phyloP scores from a whole-genome alignment of 495 filamentous ascomycete species.

The Aspergillus asperescens region DNA sequence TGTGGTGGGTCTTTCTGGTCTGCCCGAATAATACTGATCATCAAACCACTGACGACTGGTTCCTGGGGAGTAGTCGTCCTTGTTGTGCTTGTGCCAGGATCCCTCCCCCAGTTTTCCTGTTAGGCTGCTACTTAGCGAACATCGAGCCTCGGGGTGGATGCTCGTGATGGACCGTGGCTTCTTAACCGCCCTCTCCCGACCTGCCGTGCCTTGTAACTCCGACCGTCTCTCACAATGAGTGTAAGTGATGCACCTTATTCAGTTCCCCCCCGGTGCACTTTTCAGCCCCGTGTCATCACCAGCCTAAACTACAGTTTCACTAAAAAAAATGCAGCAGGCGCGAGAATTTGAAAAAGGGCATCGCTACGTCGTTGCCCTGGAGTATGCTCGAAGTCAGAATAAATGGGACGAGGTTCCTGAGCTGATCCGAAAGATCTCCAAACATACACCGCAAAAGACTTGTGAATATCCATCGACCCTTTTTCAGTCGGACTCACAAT shows the following conservation, averaged over 20 bases:
- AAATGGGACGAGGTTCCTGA: constrained; percentile 89
- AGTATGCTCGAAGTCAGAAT: constrained; percentile 79
- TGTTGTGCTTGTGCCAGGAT: background rate
- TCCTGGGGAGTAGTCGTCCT: constrained; percentile 6
- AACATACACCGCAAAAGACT: constrained; percentile 80
- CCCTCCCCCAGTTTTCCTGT: background rate
- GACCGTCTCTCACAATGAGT: constrained; percentile 31
- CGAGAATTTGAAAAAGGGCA: constrained; percentile 61
- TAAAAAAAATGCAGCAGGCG: constrained; percentile 24
- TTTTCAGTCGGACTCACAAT: constrained; percentile 15
- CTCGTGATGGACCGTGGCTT: constrained; percentile 15
- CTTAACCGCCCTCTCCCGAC: constrained; percentile 15
- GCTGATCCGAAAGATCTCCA: constrained; percentile 81
- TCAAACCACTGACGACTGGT: constrained; percentile 5
- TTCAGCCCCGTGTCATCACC: constrained; percentile 4
- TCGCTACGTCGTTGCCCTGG: constrained; percentile 72
- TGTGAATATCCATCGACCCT: constrained; percentile 51
- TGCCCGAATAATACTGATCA: constrained; percentile 7
- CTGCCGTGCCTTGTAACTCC: constrained; percentile 13
- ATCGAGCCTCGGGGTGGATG: constrained; percentile 18
- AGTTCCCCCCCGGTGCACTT: background rate
- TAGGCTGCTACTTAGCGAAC: background rate
- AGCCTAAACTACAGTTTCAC: background rate
- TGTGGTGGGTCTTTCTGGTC: constrained; percentile 11
- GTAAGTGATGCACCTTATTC: constrained; percentile 24